A percentile compares a stretch with the other conserved stretches of the same genome.
Conservation (phyloP, 345 rosid species). For the Linum usitatissimum region DNA sequence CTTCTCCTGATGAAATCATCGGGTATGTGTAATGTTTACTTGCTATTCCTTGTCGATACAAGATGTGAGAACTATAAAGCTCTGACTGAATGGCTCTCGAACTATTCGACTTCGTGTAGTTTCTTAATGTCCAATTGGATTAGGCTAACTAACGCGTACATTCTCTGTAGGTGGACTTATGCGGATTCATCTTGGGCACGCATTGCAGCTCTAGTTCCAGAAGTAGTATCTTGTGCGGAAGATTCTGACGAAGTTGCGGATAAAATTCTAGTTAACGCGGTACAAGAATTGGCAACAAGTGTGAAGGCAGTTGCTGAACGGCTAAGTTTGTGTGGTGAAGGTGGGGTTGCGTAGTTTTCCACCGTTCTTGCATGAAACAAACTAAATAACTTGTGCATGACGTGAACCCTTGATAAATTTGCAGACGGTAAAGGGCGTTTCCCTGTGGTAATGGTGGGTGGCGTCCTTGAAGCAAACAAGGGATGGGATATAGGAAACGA, state of each 20-base stretch:
- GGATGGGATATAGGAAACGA: slow-evolving; percentile 7
- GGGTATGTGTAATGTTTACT: not conserved
- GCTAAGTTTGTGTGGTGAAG: not conserved
- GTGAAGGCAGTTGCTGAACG: slow-evolving; percentile 2
- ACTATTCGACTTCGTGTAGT: no score
- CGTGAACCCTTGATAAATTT: not conserved
- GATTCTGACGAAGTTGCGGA: not conserved
- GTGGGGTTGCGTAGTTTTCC: not conserved
- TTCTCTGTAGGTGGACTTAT: not conserved
- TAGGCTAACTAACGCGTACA: not conserved
- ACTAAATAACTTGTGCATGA: not conserved
- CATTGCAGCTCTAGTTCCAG: slow-evolving; percentile 3
- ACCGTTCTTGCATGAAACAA: not conserved
- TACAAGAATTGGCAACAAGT: not conserved
- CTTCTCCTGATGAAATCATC: not conserved
- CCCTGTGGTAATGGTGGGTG: slow-evolving; percentile 6
- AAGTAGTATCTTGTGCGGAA: not conserved
- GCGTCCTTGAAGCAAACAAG: slow-evolving; percentile 5
- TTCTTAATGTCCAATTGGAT: not conserved
- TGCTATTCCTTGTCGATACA: not conserved
- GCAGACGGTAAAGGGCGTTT: slow-evolving; percentile 3
- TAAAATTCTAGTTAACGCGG: not conserved
- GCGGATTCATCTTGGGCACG: slow-evolving; percentile 7
- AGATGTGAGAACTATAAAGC: not conserved
- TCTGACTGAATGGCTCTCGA: no score